These are phyloP conservation scores for Monosporascus sp. DNA, from an alignment of 2,329 filamentous ascomycete genomes.

Conservation along the genomic window DNA sequence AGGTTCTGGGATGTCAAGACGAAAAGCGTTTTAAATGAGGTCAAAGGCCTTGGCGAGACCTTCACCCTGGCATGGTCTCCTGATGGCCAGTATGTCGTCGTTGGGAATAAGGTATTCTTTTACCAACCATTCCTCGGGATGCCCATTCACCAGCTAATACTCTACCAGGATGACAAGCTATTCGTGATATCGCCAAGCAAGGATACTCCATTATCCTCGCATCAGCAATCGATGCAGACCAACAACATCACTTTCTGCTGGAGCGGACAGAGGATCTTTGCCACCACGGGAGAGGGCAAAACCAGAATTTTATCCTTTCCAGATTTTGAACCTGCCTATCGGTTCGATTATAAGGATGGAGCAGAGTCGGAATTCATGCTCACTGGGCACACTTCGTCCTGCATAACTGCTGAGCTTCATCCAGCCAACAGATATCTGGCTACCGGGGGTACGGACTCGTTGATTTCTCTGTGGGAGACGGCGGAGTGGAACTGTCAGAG, in stretches of 20 bases:
- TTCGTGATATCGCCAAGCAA: slow-evolving; percentile 58
- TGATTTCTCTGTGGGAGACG: slow-evolving; percentile 75
- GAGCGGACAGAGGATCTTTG: slow-evolving; percentile 64
- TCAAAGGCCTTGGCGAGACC: slow-evolving; percentile 60
- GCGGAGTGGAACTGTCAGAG: slow-evolving; percentile 70
- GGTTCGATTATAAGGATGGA: slow-evolving; percentile 40
- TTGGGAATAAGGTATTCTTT: slow-evolving; percentile 62
- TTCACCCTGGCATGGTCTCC: slow-evolving; percentile 72
- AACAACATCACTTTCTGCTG: slow-evolving; percentile 73
- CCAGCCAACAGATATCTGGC: slow-evolving; percentile 68
- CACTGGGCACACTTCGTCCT: slow-evolving; percentile 68
- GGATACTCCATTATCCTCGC: slow-evolving; percentile 48
- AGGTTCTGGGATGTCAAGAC: slow-evolving; percentile 77
- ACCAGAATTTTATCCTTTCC: slow-evolving; percentile 67
- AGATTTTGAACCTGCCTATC: slow-evolving; percentile 50
- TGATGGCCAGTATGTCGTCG: slow-evolving; percentile 62
- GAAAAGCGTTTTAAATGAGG: slow-evolving; percentile 64
- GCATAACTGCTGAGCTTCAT: slow-evolving; percentile 63
- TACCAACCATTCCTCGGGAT: not conserved
- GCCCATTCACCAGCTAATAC: not conserved
- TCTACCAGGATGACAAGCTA: slow-evolving; percentile 52
- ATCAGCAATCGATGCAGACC: slow-evolving; percentile 59
- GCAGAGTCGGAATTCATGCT: slow-evolving; percentile 52
- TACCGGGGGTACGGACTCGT: slow-evolving; percentile 68
- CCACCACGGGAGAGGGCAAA: slow-evolving; percentile 66